Evolutionary conservation across 257 asterid species (phyloP), one percentile per base, ranked within the genome.

Genomic region (Striga asiatica): DNA sequence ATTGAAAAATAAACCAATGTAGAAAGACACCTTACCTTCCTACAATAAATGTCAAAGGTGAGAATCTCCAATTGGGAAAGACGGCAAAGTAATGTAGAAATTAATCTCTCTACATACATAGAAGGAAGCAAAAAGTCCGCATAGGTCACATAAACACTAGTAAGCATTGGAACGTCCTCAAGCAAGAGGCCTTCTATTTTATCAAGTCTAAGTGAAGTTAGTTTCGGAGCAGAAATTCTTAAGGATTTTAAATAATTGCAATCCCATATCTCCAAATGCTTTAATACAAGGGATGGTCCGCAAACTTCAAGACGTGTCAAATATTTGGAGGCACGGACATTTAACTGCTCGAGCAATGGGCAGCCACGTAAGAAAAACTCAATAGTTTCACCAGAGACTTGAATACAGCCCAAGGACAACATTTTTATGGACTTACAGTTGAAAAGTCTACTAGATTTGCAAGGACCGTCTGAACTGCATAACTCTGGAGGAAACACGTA

Each of bases 161-260:
- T 53, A 25, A 57, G 63, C 41, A 16, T 43, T 1, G 63, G 63
- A 7, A 41, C 63, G 27, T 57, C 42, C 41, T 57, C 53, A 18
- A 57, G 51, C 12, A 16, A 32, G 19, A 32, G 47, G 6, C 45
- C 59, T 0, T 12, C 8, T 12, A 54, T 1, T 18, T 0, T 19
- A 2, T 6, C 3, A 9, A 54, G 18, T 8, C 1, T 54, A 2
- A 54, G 59, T 9, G 6, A 24, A 16, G 28, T 25, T 1, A 57
- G 63, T 8, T 57, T 42, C 16, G 63, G 63, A 6, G 63, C 63
- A 3, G 41, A 41, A 41, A 42, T 24, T 12, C 11, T 57, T 0
- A 57, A 1, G 29, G 42, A 25, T 14, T 12, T 42, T 42, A 42
- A 17, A 42, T n/a, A n/a, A n/a, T 2, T 2, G 42, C 53, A 27